A percentile compares a stretch with the other conserved stretches of the same genome.
These are phyloP conservation scores for Globisporangium mamillatum DNA, from an alignment of 352 stramenopile genomes.

Conservation along the genomic window DNA sequence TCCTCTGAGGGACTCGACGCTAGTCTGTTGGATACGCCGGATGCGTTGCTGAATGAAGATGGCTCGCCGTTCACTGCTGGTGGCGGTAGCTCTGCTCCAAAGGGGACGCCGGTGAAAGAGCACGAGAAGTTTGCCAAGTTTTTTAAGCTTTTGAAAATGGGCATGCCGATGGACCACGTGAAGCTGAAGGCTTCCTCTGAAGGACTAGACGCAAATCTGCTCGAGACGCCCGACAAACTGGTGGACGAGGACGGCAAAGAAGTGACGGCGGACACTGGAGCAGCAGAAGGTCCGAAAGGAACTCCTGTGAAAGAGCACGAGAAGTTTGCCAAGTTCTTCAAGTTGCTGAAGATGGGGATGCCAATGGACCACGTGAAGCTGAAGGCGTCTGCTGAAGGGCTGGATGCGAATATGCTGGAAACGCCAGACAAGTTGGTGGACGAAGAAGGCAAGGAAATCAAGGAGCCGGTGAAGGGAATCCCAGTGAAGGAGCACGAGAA, in stretches of 20 bases:
- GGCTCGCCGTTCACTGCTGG: slow-evolving; percentile 21
- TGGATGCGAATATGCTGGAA: slow-evolving; percentile 54
- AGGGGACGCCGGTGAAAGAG: slow-evolving; percentile 65
- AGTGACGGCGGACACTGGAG: slow-evolving; percentile 5
- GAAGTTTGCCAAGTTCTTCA: slow-evolving; percentile 94
- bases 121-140: slow-evolving; percentile 93
- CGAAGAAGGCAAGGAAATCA: slow-evolving; percentile 50
- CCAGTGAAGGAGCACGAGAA: slow-evolving; percentile 86
- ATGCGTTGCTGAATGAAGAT: slow-evolving; percentile 57
- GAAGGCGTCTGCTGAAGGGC: slow-evolving; percentile 60
- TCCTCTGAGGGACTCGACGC: slow-evolving; percentile 87
- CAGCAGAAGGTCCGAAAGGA: slow-evolving; percentile 23
- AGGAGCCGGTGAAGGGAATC: slow-evolving; percentile 26
- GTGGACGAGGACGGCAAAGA: slow-evolving; percentile 53
- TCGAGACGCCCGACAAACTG: slow-evolving; percentile 61
- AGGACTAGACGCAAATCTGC: slow-evolving; percentile 45
- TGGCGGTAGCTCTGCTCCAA: slow-evolving; percentile 4
- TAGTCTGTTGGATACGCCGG: slow-evolving; percentile 73
- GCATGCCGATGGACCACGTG: slow-evolving; percentile 83
- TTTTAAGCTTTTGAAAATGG: slow-evolving; percentile 92
- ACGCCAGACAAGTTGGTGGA: slow-evolving; percentile 63
- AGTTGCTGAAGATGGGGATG: slow-evolving; percentile 89
- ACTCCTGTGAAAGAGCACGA: slow-evolving; percentile 83
- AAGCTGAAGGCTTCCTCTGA: slow-evolving; percentile 79
- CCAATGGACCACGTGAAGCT: slow-evolving; percentile 87